Conservation (phyloP, 176 grass and related monocot genomes). For the Urochloa ruziziensis region DNA sequence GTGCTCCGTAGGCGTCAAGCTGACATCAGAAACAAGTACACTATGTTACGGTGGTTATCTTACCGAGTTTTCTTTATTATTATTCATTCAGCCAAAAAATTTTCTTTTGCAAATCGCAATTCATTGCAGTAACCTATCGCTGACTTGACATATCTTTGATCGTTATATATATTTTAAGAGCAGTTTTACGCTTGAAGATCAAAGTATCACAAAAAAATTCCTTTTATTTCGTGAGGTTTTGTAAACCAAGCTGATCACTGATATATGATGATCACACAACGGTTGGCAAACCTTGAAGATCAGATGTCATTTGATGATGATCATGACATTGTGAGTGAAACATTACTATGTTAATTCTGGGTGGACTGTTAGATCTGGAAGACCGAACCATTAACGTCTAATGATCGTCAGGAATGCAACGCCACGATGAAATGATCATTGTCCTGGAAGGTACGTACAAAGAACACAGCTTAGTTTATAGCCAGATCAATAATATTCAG, state of each 20-base stretch:
- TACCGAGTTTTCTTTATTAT: background rate
- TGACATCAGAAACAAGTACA: slow-evolving; percentile 83
- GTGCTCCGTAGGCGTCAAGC: slow-evolving; percentile 71
- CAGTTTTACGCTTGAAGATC: background rate
- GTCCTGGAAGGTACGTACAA: slow-evolving; percentile 74
- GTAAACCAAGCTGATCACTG: background rate
- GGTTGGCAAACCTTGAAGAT: slow-evolving; percentile 49
- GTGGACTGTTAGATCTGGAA: too few relatives aligned
- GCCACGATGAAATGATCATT: slow-evolving; percentile 63
- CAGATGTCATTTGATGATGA: slow-evolving; percentile 47
- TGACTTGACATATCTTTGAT: background rate
- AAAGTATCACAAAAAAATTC: background rate
- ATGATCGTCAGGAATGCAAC: slow-evolving; percentile 45
- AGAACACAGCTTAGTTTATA: background rate
- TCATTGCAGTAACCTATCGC: background rate
- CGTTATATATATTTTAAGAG: background rate
- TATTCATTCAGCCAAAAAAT: background rate
- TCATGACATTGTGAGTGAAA: slow-evolving; percentile 31
- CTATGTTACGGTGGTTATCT: background rate
- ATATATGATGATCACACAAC: slow-evolving; percentile 48
- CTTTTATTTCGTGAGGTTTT: background rate
- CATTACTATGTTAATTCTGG: too few relatives aligned
- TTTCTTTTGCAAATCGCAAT: background rate
- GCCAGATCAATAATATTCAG: too few relatives aligned
- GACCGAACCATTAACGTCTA: background rate